Percentiles rank a stretch among this genome's conserved stretches.
Conservation (phyloP, 495 filamentous ascomycete genomes). For the Corynascus novoguineensis region DNA sequence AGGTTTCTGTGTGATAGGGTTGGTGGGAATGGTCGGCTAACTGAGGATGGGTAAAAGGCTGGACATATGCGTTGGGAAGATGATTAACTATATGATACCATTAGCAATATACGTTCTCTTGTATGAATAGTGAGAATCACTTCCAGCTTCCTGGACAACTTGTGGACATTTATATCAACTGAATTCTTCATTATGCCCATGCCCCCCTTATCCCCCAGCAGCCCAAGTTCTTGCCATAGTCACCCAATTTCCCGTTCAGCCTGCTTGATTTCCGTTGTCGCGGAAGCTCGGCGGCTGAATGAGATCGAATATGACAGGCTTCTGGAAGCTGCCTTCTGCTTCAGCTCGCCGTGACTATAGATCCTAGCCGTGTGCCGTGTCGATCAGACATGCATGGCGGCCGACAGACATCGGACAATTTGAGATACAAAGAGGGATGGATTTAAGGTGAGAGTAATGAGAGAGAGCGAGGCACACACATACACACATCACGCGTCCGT, state of each 20-base stretch:
- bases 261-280: neutral
- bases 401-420: neutral
- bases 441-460: too few relatives aligned
- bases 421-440: neutral
- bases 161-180: neutral
- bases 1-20: too few relatives aligned
- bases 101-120: neutral
- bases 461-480: too few relatives aligned
- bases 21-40: too few relatives aligned
- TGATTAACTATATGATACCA: neutral
- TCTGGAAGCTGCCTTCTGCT: conserved; percentile 5
- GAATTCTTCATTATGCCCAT: neutral
- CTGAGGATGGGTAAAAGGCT: too few relatives aligned
- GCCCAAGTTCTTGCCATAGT: neutral
- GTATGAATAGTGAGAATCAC: too few relatives aligned
- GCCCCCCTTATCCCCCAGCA: neutral
- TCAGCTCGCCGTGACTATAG: too few relatives aligned
- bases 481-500: too few relatives aligned
- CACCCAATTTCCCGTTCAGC: conserved; percentile 7
- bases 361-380: neutral
- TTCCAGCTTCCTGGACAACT: too few relatives aligned
- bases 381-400: conserved; percentile 12
- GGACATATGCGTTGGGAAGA: neutral
- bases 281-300: neutral
- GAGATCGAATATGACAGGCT: conserved; percentile 2